Evolutionary conservation across 768 basidiomycete genomes (phyloP).

Genomic region (Leccinum incarnatum): DNA sequence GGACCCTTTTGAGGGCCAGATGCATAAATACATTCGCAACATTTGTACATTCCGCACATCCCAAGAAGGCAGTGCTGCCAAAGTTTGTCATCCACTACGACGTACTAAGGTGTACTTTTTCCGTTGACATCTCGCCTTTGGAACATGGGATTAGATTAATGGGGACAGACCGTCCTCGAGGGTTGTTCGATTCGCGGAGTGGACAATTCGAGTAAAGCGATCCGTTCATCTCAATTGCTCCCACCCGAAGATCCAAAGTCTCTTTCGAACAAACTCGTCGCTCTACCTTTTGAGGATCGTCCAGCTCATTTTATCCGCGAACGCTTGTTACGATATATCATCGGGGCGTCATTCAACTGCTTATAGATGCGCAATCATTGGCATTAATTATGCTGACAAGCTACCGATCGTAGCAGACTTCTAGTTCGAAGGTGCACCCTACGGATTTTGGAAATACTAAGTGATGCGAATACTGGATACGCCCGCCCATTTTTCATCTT

Average conservation of each 20-base stretch:
- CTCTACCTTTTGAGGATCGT: not conserved
- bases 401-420: not conserved
- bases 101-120: slow-evolving; percentile 3
- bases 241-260: slow-evolving; percentile 6
- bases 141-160: slow-evolving; percentile 12
- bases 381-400: not conserved
- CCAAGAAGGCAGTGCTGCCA: not conserved
- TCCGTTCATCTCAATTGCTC: slow-evolving; percentile 3
- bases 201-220: slow-evolving; percentile 12
- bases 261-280: not conserved
- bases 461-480: not conserved
- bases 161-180: not conserved
- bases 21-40: not conserved
- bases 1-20: not conserved
- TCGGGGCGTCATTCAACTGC: not conserved
- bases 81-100: not conserved
- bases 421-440: not conserved
- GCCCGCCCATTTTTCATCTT: too few relatives aligned
- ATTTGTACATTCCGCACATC: not conserved
- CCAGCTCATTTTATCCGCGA: not conserved
- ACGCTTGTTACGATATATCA: not conserved
- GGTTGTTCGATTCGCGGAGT: slow-evolving; percentile 20
- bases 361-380: not conserved
- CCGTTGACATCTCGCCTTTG: not conserved
- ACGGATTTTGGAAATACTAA: too few relatives aligned